Base-by-base conservation (phyloP, 164 flowering plant genomes). In the Piper longum region DNA sequence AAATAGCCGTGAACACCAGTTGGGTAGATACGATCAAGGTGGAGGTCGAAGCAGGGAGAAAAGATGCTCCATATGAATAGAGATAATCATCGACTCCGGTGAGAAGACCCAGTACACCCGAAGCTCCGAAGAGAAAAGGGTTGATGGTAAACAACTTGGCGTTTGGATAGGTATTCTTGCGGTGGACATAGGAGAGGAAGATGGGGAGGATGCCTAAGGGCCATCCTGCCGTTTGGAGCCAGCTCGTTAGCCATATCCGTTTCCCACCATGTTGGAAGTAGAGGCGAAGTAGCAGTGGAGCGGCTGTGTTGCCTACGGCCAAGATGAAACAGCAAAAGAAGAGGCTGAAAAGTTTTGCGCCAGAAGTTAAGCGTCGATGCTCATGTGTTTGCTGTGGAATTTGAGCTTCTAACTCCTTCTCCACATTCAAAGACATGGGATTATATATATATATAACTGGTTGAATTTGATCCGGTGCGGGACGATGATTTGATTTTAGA, bases 101-200 rank as follows among this genome's bases (percentile, higher is more conserved):
- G 4, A 73, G 43, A 17, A 63, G 1, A 7, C 95, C 91, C 26
- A 81, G 61, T 19, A 63, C 57, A 3, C 73, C 76, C 4, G 67
- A 61, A 4, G 59, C 59, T 0, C 48, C 9, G 51, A 63, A 62
- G 43, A 69, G 74, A 17, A 9, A 18, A 9, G 62, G 67, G 1
- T 61, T 57, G 41, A 69, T 56, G 45, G 56, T 57, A 41, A 70
- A 54, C 45, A 18, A 39, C 57, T 57, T 65, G 9, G 54, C 4
- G 12, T 51, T 40, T 3, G 16, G 18, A 5, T 16, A 12, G 3
- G 51, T 18, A 16, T 65, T 59, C 7, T 58, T 57, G 7, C 68
- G 71, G 56, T 52, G 13, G 19, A 70, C 12, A 44, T 70, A 66
- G n/a, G 65, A 62, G 56, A 59, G 3, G 8, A 26, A 13, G 41